Conservation (phyloP, 371 early-diverging fungal species). For the Mucor irregularis region DNA sequence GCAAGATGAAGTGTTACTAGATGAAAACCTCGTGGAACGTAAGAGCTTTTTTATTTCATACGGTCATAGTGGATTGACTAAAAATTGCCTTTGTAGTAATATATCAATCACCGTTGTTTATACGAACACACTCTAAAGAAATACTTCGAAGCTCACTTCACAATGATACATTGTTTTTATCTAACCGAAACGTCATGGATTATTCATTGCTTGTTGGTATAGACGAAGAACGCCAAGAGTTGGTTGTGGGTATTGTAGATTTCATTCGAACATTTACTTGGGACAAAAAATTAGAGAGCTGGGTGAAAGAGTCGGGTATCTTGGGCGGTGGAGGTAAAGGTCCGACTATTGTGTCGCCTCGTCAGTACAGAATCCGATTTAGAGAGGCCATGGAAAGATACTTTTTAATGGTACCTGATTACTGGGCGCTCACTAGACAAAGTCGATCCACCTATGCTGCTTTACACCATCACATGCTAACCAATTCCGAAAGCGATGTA, state of each 20-base stretch:
- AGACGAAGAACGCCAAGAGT: constrained; percentile 79
- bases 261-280: constrained; percentile 97
- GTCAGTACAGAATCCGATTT: constrained; percentile 91
- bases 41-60: background rate
- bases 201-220: constrained; percentile 95
- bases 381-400: constrained; percentile 91
- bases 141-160: constrained; percentile 79
- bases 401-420: constrained; percentile 81
- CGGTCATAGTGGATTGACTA: background rate
- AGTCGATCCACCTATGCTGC: constrained; percentile 15
- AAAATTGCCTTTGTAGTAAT: constrained; percentile 52
- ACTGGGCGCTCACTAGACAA: constrained; percentile 41
- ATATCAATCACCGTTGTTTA: constrained; percentile 86
- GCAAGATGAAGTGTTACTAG: constrained; percentile 88
- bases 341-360: constrained; percentile 95
- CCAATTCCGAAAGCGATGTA: constrained; percentile 3
- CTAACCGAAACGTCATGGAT: constrained; percentile 93
- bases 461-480: constrained; percentile 8
- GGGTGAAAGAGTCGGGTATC: constrained; percentile 92
- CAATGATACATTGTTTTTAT: constrained; percentile 92
- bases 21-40: constrained; percentile 92
- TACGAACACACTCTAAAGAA: constrained; percentile 88
- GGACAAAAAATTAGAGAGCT: constrained; percentile 96
- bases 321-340: constrained; percentile 86
- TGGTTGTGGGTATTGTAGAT: constrained; percentile 96